Evolutionary conservation across 306 rosid genomes (phyloP).

Genomic region (Neltuma alba): DNA sequence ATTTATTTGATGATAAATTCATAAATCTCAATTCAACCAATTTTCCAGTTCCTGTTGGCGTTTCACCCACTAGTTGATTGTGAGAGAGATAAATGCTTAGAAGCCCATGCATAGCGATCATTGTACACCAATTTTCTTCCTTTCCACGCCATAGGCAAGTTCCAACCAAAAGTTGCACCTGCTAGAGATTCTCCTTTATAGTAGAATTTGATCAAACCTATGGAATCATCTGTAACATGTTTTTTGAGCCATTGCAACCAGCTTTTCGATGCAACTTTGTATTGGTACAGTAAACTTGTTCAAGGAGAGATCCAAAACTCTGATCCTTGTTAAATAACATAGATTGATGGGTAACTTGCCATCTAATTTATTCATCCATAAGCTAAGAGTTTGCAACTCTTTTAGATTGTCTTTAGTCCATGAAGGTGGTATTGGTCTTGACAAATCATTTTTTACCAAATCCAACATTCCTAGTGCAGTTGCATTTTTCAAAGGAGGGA

Average conservation of each 20-base stretch:
- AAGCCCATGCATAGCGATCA: neutral
- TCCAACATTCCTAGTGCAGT: neutral
- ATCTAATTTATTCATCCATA: neutral
- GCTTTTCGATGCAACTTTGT: neutral
- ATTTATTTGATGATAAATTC: neutral
- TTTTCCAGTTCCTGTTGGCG: neutral
- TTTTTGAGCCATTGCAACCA: neutral
- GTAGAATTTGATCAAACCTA: neutral
- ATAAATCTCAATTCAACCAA: neutral
- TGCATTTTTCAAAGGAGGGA: neutral
- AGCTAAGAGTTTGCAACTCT: too few relatives aligned
- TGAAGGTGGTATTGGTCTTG: neutral
- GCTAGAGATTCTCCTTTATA: neutral
- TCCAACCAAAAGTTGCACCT: neutral
- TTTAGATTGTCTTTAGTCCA: neutral
- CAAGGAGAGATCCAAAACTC: slow-evolving; percentile 1
- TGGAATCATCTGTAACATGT: neutral
- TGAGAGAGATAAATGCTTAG: slow-evolving; percentile 13
- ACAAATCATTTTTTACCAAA: neutral
- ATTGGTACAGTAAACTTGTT: neutral
- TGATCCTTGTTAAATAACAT: neutral
- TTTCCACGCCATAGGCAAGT: neutral
- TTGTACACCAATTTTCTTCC: neutral
- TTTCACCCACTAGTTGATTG: slow-evolving; percentile 6
- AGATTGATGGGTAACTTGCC: neutral